Base-by-base conservation (phyloP, 2,329 filamentous ascomycete genomes). In the Cladophialophora bantiana region DNA sequence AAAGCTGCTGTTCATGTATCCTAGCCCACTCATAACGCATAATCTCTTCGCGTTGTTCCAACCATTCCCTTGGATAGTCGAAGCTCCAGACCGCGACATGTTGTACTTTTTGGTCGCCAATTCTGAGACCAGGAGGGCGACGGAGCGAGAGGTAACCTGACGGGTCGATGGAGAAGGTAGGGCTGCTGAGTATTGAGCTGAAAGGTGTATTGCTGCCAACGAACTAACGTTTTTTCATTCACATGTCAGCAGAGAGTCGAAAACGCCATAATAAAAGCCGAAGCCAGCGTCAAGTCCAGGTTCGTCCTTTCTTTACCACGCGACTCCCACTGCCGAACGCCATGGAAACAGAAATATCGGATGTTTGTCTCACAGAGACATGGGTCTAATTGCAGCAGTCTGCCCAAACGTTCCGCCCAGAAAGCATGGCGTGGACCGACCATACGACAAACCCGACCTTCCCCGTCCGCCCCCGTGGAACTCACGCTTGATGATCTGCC, bases 401-500 rank as follows among this genome's bases (percentile, higher is more conserved):
- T 67, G 65, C 40, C 65, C 61, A 6, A 62, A 65, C 40, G 10
- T 65, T 53, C 53, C 48, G 64, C 36, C 38, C 45, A 35, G 56
- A 67, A 52, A 67, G 18, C 65, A 67, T 35, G 64, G 65, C 42
- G 54, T 57, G 34, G 65, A 52, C 38, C 65, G 20, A 15, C 53
- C 40, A 67, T 67, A n/a, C 60, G 62, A 57, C 61, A 65, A 64
- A 36, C 61, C 20, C 55, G 64, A 50, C 65, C 62, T 5, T 48
- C 56, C n/a, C 60, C 55, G 57, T 56, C 65, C 9, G 61, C 58
- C 20, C 48, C 55, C n/a, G 61, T 61, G 56, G 65, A 65, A 57
- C 61, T 65, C 32, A 64, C 65, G 65, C 61, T 65, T 15, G 60
- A 65, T 32, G 48, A 65, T 45, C 53, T 67, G 36, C 65, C 65